Percentiles rank a stretch among this genome's conserved stretches.
Conservation (phyloP, 1,284 basidiomycete genomes). For the Uromyces viciae-fabae region DNA sequence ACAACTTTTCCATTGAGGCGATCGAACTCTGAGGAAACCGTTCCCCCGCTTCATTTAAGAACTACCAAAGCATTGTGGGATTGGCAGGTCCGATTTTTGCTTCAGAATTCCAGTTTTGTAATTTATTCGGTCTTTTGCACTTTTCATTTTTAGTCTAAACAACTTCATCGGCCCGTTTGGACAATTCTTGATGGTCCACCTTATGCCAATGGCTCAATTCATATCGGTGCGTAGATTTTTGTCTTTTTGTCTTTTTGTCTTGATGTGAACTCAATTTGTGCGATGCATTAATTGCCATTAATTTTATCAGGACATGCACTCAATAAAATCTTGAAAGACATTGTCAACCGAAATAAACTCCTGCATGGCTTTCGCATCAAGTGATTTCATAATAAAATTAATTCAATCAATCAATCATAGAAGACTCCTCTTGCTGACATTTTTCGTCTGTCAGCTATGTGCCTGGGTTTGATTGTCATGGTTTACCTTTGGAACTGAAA, state of each 20-base stretch:
- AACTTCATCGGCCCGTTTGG: constrained; percentile 67
- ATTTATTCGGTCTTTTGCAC: constrained; percentile 12
- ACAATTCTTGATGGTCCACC: constrained; percentile 95
- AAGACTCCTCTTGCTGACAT: constrained; percentile 11
- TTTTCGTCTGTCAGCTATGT: constrained; percentile 65
- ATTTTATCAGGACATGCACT: constrained; percentile 74
- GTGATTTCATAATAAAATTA: constrained; percentile 56
- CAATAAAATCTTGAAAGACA: constrained; percentile 96
- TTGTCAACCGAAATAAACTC: constrained; percentile 85
- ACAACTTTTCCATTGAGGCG: constrained; percentile 73
- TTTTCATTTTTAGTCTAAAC: constrained; percentile 48
- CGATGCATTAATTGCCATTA: too few relatives aligned
- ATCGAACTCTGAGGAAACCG: constrained; percentile 61
- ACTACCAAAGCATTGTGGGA: constrained; percentile 75
- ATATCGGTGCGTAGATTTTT: constrained; percentile 70
- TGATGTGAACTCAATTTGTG: too few relatives aligned
- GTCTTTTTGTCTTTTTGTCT: not conserved
- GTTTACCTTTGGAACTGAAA: constrained; percentile 92
- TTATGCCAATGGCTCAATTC: constrained; percentile 92
- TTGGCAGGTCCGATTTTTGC: constrained; percentile 86
- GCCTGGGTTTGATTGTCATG: constrained; percentile 98
- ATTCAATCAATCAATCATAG: not conserved
- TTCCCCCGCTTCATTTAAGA: constrained; percentile 63
- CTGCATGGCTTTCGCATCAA: constrained; percentile 73
- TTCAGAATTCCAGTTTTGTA: not conserved